phyloP scores from a whole-genome alignment of 164 flowering plant species.

The Aristolochia contorta region DNA sequence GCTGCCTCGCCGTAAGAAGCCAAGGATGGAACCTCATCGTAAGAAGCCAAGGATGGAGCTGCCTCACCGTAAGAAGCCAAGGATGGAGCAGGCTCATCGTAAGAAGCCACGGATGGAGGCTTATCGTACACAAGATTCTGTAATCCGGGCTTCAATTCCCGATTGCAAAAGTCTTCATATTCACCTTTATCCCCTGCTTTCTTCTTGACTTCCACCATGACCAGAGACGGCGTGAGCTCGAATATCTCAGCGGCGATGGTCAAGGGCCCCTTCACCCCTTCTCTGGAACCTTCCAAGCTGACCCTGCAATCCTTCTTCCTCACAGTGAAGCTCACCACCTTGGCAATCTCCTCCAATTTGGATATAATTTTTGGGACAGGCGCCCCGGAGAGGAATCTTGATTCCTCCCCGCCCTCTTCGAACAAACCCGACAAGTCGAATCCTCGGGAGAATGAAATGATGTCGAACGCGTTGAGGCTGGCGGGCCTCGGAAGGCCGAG shows the following conservation, averaged over 20 bases:
- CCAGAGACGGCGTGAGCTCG: constrained; percentile 66
- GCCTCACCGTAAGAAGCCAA: constrained; percentile 39
- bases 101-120: constrained; percentile 34
- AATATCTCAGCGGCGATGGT: constrained; percentile 81
- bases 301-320: constrained; percentile 77
- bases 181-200: constrained; percentile 71
- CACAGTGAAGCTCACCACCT: constrained; percentile 67
- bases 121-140: constrained; percentile 26
- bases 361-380: constrained; percentile 62
- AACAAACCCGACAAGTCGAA: constrained; percentile 21
- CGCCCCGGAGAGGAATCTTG: constrained; percentile 62
- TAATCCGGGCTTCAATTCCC: constrained; percentile 62
- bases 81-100: constrained; percentile 21
- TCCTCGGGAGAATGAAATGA: constrained; percentile 21
- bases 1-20: no score
- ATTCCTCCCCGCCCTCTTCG: constrained; percentile 35
- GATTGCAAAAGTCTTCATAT: constrained; percentile 62
- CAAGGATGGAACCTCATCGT: no score
- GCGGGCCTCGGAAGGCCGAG: constrained; percentile 19
- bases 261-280: constrained; percentile 71
- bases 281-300: constrained; percentile 62
- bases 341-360: constrained; percentile 81
- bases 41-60: no score
- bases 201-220: constrained; percentile 87
- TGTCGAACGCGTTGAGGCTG: constrained; percentile 21